Evolutionary conservation across 202 grass and related monocot species (phyloP), one percentile per base, ranked within the genome.

Genomic region (Cymbopogon flexuosus): DNA sequence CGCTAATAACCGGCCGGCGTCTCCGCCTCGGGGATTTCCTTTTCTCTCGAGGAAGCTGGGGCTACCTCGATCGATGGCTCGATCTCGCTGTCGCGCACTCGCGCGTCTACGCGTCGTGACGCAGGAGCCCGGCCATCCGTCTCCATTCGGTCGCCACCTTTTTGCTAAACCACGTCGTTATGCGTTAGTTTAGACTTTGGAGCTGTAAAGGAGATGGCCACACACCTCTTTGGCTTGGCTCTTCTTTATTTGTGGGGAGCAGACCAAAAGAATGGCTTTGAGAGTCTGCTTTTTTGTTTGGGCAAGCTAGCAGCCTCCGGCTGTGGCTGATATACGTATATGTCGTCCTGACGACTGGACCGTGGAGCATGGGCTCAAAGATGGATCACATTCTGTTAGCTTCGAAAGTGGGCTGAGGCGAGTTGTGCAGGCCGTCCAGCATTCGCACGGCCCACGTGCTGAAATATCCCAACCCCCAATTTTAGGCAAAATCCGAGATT

Each of bases 331-430:
- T 56, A 22, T 22, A 0, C 0, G 9, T 57, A 19, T 19, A 43
- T 23, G 19, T 62, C 52, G 3, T 21, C 21, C 77, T 15, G 3
- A 54, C 5, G 34, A 3, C 3, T 54, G 56, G 42, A 3, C 41
- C 13, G 41, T 46, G 42, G 68, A 52, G 68, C 80, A 54, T 66
- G 45, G 74, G 83, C 27, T 31, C 43, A 51, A 24, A 61, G 80
- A 31, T 43, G 47, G 29, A 21, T 54, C 49, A 8, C 49, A 54
- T 19, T 54, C 18, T 2, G 18, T n/a, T 52, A n/a, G 49, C 6
- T 16, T 51, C n/a, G 0, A 51, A 51, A n/a, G 47, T 47, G 45
- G 45, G 43, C 43, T 18, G 15, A 5, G 15, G 15, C 46, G 15
- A 13, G 46, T 16, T 47, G 45, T 47, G 45, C 45, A 47, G 14